Conservation (phyloP, 257 asterid species). For the Buddleja alternifolia region DNA sequence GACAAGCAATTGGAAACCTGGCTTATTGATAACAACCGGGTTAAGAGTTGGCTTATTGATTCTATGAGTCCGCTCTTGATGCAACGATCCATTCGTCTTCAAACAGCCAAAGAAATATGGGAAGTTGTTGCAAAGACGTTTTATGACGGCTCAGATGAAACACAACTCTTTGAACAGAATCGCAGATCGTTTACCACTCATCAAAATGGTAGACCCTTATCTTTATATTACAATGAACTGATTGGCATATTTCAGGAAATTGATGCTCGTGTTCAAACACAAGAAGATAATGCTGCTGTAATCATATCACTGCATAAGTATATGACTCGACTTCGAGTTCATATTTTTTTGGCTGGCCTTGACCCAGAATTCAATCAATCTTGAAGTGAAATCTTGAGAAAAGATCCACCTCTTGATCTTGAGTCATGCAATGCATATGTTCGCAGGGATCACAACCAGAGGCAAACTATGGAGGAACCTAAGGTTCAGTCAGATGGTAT, state of each 20-base stretch:
- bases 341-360: conserved; percentile 16
- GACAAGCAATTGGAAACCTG: conserved; percentile 6
- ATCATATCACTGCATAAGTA: background rate
- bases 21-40: conserved; percentile 3
- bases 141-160: conserved; percentile 14
- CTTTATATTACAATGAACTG: background rate
- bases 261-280: conserved; percentile 1
- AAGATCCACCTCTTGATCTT: background rate
- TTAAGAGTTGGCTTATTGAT: too few relatives aligned
- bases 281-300: background rate
- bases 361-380: conserved; percentile 5
- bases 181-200: conserved; percentile 2
- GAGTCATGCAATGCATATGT: conserved; percentile 1
- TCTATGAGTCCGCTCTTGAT: conserved; percentile 10
- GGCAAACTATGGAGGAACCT: background rate
- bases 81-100: too few relatives aligned
- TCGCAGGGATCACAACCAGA: background rate
- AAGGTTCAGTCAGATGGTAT: background rate
- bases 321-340: conserved; percentile 17
- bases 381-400: background rate
- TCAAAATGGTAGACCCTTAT: conserved; percentile 10
- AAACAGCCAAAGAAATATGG: too few relatives aligned
- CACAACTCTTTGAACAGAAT: conserved; percentile 7
- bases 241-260: conserved; percentile 7
- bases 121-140: background rate